phyloP scores from a whole-genome alignment of 306 rosid genomes.

The Purshia tridentata region DNA sequence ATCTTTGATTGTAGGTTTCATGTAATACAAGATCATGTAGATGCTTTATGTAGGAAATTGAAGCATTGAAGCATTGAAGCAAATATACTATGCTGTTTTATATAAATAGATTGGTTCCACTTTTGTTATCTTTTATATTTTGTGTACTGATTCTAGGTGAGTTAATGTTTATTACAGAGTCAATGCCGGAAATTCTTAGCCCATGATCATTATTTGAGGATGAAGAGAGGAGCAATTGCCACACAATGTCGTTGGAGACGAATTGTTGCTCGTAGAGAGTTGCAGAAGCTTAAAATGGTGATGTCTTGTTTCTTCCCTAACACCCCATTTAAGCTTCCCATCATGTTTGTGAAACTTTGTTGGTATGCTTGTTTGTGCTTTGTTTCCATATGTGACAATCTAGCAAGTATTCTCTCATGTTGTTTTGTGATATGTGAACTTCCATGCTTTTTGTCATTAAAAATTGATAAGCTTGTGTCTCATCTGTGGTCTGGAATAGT shows the following conservation, averaged over 20 bases:
- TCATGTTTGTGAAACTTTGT: neutral
- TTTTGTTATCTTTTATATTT: conserved; percentile 3
- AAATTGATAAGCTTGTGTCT: neutral
- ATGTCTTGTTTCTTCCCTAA: neutral
- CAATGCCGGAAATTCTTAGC: conserved; percentile 46
- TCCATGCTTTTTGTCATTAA: neutral
- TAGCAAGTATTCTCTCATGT: neutral
- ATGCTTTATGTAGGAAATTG: neutral
- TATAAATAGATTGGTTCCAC: neutral
- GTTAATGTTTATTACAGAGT: conserved; percentile 43
- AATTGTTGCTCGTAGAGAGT: conserved; percentile 62
- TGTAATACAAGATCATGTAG: neutral
- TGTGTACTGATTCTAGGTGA: conserved; percentile 19
- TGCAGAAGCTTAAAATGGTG: conserved; percentile 74
- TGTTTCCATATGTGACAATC: neutral
- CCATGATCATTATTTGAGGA: conserved; percentile 29
- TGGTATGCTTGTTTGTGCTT: neutral
- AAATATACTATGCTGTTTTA: neutral
- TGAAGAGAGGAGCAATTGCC: conserved; percentile 54
- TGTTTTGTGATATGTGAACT: neutral
- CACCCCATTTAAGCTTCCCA: neutral
- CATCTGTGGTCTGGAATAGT: neutral
- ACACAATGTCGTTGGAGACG: conserved; percentile 70
- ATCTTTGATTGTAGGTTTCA: no score
- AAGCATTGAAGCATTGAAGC: neutral